Conservation (phyloP, 2,329 filamentous ascomycete genomes). For the Aspergillus arachidicola region DNA sequence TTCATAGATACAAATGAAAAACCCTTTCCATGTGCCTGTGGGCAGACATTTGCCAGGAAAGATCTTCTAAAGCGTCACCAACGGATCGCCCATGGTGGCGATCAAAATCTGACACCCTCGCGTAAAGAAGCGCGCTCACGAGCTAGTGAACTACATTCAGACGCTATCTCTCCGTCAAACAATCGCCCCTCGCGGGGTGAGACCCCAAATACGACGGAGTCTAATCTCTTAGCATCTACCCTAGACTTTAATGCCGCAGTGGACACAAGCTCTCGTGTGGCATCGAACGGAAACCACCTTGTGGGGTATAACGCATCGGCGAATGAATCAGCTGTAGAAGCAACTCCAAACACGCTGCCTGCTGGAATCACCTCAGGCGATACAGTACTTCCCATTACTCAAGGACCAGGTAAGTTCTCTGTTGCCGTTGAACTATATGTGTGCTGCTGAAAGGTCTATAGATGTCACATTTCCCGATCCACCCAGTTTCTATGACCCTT, state of each 20-base stretch:
- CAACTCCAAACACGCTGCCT: background rate
- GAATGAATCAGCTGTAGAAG: background rate
- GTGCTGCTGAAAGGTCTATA: background rate
- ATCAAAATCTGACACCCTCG: background rate
- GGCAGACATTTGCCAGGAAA: constrained; percentile 14
- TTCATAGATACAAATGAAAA: constrained; percentile 20
- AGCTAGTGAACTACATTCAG: background rate
- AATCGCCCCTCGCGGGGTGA: background rate
- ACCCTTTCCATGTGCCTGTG: constrained; percentile 16
- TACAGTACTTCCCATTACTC: background rate
- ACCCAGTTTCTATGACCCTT: background rate
- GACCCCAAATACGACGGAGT: background rate
- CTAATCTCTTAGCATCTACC: background rate
- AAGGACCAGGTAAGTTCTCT: background rate
- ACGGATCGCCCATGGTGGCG: constrained; percentile 5
- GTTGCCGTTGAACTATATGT: background rate
- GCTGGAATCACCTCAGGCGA: background rate
- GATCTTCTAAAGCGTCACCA: constrained; percentile 22
- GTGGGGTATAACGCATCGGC: background rate
- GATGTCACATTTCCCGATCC: background rate
- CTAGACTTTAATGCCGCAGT: background rate
- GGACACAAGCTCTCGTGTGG: background rate
- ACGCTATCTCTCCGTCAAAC: background rate
- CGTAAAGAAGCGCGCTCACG: background rate
- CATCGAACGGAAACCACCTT: background rate